A percentile compares a stretch with the other conserved stretches of the same genome.
Evolutionary conservation across 139 green algal species (phyloP).

Genomic region (Haematococcus sp.): DNA sequence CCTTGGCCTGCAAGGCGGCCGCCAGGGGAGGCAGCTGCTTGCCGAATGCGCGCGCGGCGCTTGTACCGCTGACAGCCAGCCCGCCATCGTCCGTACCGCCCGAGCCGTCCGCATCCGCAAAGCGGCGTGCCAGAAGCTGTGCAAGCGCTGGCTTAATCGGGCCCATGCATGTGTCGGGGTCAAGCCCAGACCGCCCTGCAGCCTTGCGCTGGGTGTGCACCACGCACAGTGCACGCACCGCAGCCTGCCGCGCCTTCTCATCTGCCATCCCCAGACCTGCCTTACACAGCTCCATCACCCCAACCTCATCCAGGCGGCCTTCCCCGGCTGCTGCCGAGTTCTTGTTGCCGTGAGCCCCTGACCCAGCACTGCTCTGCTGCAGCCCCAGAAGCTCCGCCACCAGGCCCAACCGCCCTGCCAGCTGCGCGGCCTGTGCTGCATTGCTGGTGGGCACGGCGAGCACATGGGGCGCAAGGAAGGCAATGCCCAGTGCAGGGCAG

Average conservation of each 20-base stretch:
- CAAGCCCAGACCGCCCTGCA: background rate
- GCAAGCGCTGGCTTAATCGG: background rate
- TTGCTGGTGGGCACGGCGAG: conserved; percentile 13
- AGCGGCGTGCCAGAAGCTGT: background rate
- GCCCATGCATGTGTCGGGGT: background rate
- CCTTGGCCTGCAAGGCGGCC: too few relatives aligned
- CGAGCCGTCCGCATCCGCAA: background rate
- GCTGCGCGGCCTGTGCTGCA: background rate
- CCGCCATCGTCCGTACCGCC: too few relatives aligned
- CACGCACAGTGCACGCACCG: background rate
- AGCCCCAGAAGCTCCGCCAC: background rate
- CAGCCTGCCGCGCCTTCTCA: background rate
- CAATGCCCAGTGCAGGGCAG: conserved; percentile 15
- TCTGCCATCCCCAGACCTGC: background rate
- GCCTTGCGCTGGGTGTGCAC: background rate
- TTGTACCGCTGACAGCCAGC: too few relatives aligned
- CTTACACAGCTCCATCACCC: too few relatives aligned
- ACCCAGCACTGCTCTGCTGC: too few relatives aligned
- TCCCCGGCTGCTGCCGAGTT: background rate
- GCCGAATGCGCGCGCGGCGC: too few relatives aligned
- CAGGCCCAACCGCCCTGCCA: conserved; percentile 2
- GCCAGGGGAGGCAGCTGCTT: too few relatives aligned
- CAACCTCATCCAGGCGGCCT: background rate
- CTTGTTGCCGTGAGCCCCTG: too few relatives aligned
- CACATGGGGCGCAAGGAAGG: conserved; percentile 14